Evolutionary conservation across 129 eudicot species (phyloP), one percentile per base, ranked within the genome.

Genomic region (Smallanthus sonchifolius): DNA sequence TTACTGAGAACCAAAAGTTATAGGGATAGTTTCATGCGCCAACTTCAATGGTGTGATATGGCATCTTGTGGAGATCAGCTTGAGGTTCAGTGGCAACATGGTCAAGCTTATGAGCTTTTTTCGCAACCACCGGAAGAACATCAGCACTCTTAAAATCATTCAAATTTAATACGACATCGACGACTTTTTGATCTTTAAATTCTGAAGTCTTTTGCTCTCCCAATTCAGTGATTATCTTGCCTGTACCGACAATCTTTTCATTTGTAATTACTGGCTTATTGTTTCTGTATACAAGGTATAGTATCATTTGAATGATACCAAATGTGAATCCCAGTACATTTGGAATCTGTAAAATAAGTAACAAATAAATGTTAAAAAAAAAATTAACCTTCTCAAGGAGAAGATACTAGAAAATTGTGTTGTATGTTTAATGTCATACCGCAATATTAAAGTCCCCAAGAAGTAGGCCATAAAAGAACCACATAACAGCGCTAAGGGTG

Each of bases 381-480:
- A 28, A 17, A 40, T 28, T 52, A 52, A 20, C 36, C 17, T 59
- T 28, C n/a, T 11, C 16, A 59, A 59, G 19, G 40, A 10, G 19
- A 59, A 30, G 38, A 59, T 11, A 59, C 34, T 30, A 13, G 4
- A 59, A 59, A 32, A 28, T 32, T 66, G n/a, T n/a, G 19, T 16
- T 38, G 51, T 52, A 0, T 37, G n/a, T 61, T 32, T 13, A 10
- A 34, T 2, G 30, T 65, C 43, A 11, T 87, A n/a, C 96, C 45
- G 92, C 92, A 60, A 89, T 83, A 72, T 89, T 82, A 48, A 66
- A 80, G 78, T 89, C 96, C 15, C 78, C 56, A 37, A 75, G 81
- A 48, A 86, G 80, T 34, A 86, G 83, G 4, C 96, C 96, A 19
- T 84, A 89, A 75, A 89, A 87, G 88, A 89, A 89, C 92, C 96